phyloP scores from a whole-genome alignment of 2,329 filamentous ascomycete genomes.

The Exophiala phaeomuriformis region DNA sequence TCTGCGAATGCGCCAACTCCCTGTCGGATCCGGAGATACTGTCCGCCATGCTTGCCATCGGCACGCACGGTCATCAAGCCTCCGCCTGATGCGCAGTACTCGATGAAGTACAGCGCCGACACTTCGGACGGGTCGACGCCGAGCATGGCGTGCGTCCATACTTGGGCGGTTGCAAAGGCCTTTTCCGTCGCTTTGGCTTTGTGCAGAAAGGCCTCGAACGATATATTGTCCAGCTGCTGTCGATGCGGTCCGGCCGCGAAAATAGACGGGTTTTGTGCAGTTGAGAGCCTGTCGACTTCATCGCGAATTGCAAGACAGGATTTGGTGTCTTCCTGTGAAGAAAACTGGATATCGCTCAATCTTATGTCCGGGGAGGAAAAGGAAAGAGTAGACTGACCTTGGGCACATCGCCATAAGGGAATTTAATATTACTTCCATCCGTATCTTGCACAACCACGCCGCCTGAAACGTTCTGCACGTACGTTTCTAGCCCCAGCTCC shows the following conservation, averaged over 20 bases:
- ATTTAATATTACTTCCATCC: constrained; percentile 28
- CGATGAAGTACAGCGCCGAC: constrained; percentile 48
- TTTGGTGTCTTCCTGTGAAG: constrained; percentile 13
- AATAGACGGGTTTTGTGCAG: constrained; percentile 14
- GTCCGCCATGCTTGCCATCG: constrained; percentile 47
- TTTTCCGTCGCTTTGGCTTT: constrained; percentile 27
- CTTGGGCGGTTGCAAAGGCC: constrained; percentile 31
- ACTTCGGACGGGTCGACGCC: constrained; percentile 46
- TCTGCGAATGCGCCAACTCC: constrained; percentile 42
- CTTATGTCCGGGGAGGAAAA: background rate
- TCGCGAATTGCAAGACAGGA: constrained; percentile 20
- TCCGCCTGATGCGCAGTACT: constrained; percentile 48
- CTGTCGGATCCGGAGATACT: constrained; percentile 45
- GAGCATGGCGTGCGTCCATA: constrained; percentile 41
- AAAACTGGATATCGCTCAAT: constrained; percentile 8
- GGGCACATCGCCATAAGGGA: constrained; percentile 32
- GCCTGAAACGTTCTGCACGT: constrained; percentile 31
- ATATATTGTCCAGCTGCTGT: constrained; percentile 33
- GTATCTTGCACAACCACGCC: constrained; percentile 30
- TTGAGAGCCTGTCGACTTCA: constrained; percentile 13
- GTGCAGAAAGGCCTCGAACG: constrained; percentile 35
- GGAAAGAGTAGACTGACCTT: background rate
- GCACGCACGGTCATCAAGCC: constrained; percentile 49
- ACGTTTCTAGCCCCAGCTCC: constrained; percentile 29
- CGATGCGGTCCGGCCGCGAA: constrained; percentile 16